Conservation (phyloP, 2,329 filamentous ascomycete genomes). For the Fusarium sp. region DNA sequence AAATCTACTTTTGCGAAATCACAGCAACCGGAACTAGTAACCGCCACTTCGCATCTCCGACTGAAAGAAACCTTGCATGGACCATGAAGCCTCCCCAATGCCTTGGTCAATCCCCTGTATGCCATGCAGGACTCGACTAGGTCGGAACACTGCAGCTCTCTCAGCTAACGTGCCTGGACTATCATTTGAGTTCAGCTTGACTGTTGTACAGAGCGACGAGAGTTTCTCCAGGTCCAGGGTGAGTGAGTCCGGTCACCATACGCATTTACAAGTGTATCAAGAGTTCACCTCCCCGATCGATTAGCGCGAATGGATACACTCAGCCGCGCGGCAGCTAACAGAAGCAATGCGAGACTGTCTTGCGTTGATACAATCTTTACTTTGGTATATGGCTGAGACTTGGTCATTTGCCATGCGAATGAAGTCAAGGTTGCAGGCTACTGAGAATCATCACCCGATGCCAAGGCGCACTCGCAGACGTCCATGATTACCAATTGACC, state of each 20-base stretch:
- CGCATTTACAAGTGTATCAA: too few relatives aligned
- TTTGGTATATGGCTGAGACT: background rate
- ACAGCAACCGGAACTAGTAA: constrained; percentile 24
- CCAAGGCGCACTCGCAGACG: background rate
- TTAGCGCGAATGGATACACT: background rate
- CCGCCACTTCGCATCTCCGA: constrained; percentile 41
- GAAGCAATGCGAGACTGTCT: background rate
- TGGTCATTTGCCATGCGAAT: background rate
- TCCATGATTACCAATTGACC: background rate
- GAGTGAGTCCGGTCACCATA: background rate
- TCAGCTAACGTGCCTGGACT: constrained; percentile 34
- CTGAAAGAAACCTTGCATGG: constrained; percentile 7
- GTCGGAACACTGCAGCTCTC: constrained; percentile 31
- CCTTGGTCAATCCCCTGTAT: constrained; percentile 26
- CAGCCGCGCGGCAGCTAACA: background rate
- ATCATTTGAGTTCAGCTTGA: constrained; percentile 12
- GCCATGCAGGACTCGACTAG: constrained; percentile 27
- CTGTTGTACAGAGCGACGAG: constrained; percentile 38
- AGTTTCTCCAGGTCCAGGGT: constrained; percentile 9
- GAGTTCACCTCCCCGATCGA: background rate
- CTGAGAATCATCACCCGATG: background rate
- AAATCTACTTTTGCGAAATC: constrained; percentile 5
- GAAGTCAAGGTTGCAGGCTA: background rate
- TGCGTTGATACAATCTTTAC: background rate
- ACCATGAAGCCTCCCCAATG: constrained; percentile 21